These are phyloP conservation scores for Trichoderma cornu-damae DNA, from an alignment of 2,329 filamentous ascomycete species.

Conservation along the genomic window DNA sequence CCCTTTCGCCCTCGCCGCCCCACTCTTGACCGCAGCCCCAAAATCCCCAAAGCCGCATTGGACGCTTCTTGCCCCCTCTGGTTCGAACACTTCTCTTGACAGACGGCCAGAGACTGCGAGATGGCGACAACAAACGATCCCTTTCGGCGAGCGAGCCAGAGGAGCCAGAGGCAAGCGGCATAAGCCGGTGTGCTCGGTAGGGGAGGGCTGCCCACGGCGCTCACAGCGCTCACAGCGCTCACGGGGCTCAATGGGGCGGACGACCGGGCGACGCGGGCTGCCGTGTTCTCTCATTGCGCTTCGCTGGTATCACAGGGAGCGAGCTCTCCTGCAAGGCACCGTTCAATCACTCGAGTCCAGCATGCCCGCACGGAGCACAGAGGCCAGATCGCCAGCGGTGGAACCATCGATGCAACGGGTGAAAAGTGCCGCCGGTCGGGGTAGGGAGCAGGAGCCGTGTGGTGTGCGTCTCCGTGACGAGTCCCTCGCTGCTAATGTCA, in stretches of 20 bases:
- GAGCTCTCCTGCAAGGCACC: slow-evolving; percentile 18
- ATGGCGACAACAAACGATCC: neutral
- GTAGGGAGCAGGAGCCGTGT: neutral
- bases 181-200: too few species aligned
- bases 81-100: neutral
- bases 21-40: slow-evolving; percentile 29
- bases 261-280: neutral
- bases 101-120: neutral
- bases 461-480: neutral
- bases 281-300: neutral
- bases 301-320: neutral
- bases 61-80: slow-evolving; percentile 12
- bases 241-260: neutral
- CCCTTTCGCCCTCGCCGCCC: slow-evolving; percentile 23
- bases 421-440: slow-evolving; percentile 14
- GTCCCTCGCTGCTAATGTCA: too few species aligned
- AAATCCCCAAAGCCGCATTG: slow-evolving; percentile 22
- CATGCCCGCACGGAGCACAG: slow-evolving; percentile 9
- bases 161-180: too few species aligned
- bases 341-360: slow-evolving; percentile 1
- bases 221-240: too few species aligned
- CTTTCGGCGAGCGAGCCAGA: neutral
- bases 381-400: slow-evolving; percentile 19
- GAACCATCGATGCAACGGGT: slow-evolving; percentile 18
- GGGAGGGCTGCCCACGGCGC: too few species aligned